Evolutionary conservation across 148 eudicot genomes (phyloP).

Genomic region (Chenopodium suecicum): DNA sequence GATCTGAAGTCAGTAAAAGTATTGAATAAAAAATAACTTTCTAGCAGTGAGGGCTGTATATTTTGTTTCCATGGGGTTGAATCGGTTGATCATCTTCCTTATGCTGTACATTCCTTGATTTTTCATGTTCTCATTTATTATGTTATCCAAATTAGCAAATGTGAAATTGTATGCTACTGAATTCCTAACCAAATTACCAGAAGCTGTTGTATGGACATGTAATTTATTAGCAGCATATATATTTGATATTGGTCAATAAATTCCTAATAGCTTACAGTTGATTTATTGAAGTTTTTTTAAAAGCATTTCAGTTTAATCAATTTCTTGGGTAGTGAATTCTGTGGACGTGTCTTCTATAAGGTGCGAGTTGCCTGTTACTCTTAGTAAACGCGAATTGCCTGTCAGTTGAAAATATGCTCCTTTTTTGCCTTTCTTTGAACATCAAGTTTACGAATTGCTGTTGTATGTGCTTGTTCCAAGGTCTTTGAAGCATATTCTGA

Average conservation of each 20-base stretch:
- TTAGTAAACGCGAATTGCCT: no score
- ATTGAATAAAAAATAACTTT: neutral
- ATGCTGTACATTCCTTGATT: neutral
- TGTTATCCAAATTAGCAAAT: neutral
- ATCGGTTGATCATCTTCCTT: neutral
- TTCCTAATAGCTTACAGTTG: neutral
- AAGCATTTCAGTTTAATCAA: neutral
- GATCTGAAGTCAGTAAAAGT: neutral
- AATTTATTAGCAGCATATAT: neutral
- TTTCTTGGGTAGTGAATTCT: neutral
- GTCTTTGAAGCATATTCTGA: neutral
- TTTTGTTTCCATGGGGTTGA: neutral
- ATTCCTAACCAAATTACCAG: neutral
- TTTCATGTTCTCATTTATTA: neutral
- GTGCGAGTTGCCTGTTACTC: no score
- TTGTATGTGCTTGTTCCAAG: neutral
- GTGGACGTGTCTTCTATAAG: neutral
- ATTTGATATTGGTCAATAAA: neutral
- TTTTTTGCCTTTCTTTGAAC: neutral
- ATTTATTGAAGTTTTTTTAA: neutral
- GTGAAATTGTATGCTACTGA: neutral
- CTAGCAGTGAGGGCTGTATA: neutral
- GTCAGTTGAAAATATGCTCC: neutral
- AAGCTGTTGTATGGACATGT: neutral
- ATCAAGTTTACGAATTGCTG: neutral